phyloP scores from a whole-genome alignment of 108 stramenopile genomes.

The Pseudonitzschia multistriata region DNA sequence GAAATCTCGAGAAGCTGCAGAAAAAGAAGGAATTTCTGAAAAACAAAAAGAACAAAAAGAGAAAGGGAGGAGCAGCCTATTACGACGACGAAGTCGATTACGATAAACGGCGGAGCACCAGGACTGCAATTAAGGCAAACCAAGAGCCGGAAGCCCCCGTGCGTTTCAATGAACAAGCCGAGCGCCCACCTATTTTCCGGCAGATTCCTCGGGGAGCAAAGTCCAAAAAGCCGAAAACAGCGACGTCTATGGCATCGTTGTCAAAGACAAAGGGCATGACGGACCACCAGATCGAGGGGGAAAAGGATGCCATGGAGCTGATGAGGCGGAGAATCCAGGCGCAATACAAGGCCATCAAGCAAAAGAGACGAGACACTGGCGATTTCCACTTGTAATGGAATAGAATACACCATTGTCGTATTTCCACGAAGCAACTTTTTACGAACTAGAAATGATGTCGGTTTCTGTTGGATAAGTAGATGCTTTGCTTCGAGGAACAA shows the following conservation, averaged over 20 bases:
- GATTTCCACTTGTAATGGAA: constrained; percentile 54
- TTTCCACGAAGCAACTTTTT: background rate
- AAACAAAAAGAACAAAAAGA: constrained; percentile 46
- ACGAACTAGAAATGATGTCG: too few species aligned
- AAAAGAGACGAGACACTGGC: constrained; percentile 34
- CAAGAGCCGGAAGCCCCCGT: constrained; percentile 15
- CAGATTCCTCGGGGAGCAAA: constrained; percentile 56
- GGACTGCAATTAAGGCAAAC: too few species aligned
- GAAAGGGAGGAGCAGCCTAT: constrained; percentile 8
- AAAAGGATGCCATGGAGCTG: constrained; percentile 54
- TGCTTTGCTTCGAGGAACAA: background rate
- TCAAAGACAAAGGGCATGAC: constrained; percentile 27
- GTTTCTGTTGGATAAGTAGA: background rate
- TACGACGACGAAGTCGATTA: constrained; percentile 17
- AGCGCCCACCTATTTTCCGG: constrained; percentile 56
- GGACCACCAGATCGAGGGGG: constrained; percentile 40
- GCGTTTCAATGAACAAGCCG: constrained; percentile 47
- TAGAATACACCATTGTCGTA: background rate
- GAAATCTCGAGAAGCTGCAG: constrained; percentile 36
- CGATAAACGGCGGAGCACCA: background rate
- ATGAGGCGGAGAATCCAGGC: constrained; percentile 61
- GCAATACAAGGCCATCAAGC: constrained; percentile 55
- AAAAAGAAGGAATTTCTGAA: constrained; percentile 53
- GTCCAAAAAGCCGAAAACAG: constrained; percentile 1
- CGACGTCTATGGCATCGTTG: background rate